Percentiles rank a stretch among this genome's conserved stretches.
phyloP scores from a whole-genome alignment of 139 green algal species.

The Micromonas pusilla region DNA sequence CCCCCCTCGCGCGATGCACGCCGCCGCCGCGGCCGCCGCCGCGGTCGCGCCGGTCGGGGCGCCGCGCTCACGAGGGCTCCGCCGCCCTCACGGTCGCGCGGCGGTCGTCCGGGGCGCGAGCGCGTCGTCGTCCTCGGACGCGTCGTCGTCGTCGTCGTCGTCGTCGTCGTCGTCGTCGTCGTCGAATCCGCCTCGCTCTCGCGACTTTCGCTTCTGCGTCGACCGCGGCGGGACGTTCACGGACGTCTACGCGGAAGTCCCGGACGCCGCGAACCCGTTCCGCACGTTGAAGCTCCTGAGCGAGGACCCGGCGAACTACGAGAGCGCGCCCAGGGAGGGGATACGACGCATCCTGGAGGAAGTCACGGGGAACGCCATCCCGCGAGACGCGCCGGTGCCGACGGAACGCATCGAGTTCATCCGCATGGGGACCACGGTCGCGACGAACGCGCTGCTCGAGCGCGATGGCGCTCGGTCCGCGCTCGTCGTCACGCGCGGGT shows the following conservation, averaged over 20 bases:
- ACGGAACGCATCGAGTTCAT: slow-evolving; percentile 42
- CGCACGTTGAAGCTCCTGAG: slow-evolving; percentile 83
- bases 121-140: no score
- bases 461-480: slow-evolving; percentile 34
- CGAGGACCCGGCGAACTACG: slow-evolving; percentile 88
- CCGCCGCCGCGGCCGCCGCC: no score
- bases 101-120: no score
- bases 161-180: no score
- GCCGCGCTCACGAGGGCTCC: no score
- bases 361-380: slow-evolving; percentile 50
- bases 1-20: no score
- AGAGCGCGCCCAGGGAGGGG: slow-evolving; percentile 84
- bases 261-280: background rate
- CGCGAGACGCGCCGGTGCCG: slow-evolving; percentile 27
- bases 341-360: slow-evolving; percentile 88
- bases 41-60: no score
- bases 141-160: no score
- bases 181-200: no score
- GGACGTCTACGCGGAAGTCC: slow-evolving; percentile 87
- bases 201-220: slow-evolving; percentile 74
- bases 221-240: slow-evolving; percentile 97
- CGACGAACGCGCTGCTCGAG: slow-evolving; percentile 48
- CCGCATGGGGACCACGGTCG: slow-evolving; percentile 53
- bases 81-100: no score
- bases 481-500: slow-evolving; percentile 70